Percentiles rank a stretch among this genome's conserved stretches.
phyloP scores from a whole-genome alignment of 768 basidiomycete genomes.

The Trametes gibbosa region DNA sequence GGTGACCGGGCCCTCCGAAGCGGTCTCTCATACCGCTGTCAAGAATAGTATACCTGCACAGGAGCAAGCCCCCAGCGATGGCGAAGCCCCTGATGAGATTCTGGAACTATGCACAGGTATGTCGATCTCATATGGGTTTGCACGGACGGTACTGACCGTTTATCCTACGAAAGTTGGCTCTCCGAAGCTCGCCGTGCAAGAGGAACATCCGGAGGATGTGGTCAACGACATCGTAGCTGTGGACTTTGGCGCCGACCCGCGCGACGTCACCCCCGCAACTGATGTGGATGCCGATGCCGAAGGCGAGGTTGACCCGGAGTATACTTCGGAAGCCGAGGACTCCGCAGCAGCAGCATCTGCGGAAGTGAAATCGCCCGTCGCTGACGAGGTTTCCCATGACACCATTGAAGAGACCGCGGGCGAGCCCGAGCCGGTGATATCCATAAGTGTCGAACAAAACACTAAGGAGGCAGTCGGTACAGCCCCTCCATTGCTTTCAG shows the following conservation, averaged over 20 bases:
- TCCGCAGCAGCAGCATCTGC: neutral
- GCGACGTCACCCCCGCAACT: neutral
- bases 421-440: neutral
- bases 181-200: neutral
- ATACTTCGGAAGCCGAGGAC: neutral
- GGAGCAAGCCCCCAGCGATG: too few relatives aligned
- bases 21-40: neutral
- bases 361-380: neutral
- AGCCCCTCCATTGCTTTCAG: neutral
- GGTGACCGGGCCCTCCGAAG: neutral
- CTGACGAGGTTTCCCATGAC: neutral
- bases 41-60: too few relatives aligned
- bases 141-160: too few relatives aligned
- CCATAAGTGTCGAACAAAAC: neutral
- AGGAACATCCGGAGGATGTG: constrained; percentile 9
- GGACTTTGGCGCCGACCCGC: neutral
- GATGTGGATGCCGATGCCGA: constrained; percentile 18
- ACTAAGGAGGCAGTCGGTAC: neutral
- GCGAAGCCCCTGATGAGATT: too few relatives aligned
- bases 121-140: too few relatives aligned
- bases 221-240: neutral
- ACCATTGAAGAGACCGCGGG: neutral
- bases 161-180: too few relatives aligned
- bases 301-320: constrained; percentile 22
- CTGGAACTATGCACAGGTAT: too few relatives aligned